phyloP scores from a whole-genome alignment of 2,329 filamentous ascomycete genomes.

The Scedosporium minutisporum region DNA sequence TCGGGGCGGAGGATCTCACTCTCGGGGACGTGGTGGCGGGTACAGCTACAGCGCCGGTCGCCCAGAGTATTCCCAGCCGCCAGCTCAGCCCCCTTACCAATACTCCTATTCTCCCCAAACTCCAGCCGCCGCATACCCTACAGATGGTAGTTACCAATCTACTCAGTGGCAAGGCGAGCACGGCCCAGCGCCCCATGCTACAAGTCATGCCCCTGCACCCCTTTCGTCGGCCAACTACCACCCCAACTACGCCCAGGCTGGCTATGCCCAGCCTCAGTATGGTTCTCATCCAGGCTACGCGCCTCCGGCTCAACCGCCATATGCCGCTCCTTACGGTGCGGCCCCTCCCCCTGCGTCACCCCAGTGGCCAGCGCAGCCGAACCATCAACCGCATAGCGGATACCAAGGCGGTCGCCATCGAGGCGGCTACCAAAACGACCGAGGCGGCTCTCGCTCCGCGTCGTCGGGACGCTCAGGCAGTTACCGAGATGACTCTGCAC shows the following conservation, averaged over 20 bases:
- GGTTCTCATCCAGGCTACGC: slow-evolving; percentile 25
- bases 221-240: slow-evolving; percentile 47
- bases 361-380: slow-evolving; percentile 1
- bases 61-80: slow-evolving; percentile 5
- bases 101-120: slow-evolving; percentile 23
- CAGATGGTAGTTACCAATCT: slow-evolving; percentile 7
- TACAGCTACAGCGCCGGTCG: slow-evolving; percentile 22
- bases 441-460: slow-evolving; percentile 21
- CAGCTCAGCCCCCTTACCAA: slow-evolving; percentile 18
- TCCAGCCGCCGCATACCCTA: slow-evolving; percentile 1
- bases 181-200: not conserved
- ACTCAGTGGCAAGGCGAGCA: slow-evolving; percentile 5
- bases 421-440: slow-evolving; percentile 33
- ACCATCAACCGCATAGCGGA: not conserved
- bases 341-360: not conserved
- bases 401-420: slow-evolving; percentile 5
- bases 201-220: slow-evolving; percentile 32
- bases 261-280: slow-evolving; percentile 30
- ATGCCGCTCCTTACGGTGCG: slow-evolving; percentile 2
- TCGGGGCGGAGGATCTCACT: slow-evolving; percentile 12
- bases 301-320: slow-evolving; percentile 19
- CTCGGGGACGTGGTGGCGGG: slow-evolving; percentile 29
- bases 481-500: slow-evolving; percentile 2
- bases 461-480: not conserved
- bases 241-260: slow-evolving; percentile 44